Evolutionary conservation across 495 filamentous ascomycete genomes (phyloP).

Genomic region (Penicillium soppii): DNA sequence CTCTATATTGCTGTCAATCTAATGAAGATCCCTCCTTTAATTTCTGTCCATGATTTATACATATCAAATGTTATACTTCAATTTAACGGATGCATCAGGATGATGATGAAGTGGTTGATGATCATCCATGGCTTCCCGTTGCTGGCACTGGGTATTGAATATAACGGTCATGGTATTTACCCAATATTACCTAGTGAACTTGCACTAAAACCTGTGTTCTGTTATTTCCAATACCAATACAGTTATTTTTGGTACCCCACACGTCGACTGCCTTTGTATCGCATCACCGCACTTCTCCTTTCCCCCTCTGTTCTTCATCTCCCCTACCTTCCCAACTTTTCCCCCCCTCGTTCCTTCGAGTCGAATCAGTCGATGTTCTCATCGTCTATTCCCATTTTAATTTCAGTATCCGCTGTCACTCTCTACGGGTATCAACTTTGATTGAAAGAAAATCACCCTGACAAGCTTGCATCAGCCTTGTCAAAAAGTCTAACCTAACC

Average conservation of each 20-base stretch:
- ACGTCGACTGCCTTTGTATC: conserved; percentile 26
- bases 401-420: conserved; percentile 37
- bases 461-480: conserved; percentile 12
- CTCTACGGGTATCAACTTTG: conserved; percentile 34
- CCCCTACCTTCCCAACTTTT: conserved; percentile 25
- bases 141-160: not conserved
- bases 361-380: conserved; percentile 27
- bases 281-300: conserved; percentile 34
- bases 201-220: not conserved
- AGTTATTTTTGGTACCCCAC: conserved; percentile 22
- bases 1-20: too few relatives aligned
- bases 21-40: too few relatives aligned
- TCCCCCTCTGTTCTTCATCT: conserved; percentile 16
- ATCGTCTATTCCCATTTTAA: conserved; percentile 30
- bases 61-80: not conserved
- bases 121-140: conserved; percentile 26
- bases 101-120: conserved; percentile 22
- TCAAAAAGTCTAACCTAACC: conserved; percentile 5
- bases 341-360: conserved; percentile 39
- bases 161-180: conserved; percentile 6
- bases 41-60: not conserved
- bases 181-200: too few relatives aligned
- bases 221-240: conserved; percentile 9
- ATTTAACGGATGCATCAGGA: conserved; percentile 10
- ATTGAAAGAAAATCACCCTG: conserved; percentile 6